Conservation (phyloP, 306 rosid species). For the Trichosanthes truncata region DNA sequence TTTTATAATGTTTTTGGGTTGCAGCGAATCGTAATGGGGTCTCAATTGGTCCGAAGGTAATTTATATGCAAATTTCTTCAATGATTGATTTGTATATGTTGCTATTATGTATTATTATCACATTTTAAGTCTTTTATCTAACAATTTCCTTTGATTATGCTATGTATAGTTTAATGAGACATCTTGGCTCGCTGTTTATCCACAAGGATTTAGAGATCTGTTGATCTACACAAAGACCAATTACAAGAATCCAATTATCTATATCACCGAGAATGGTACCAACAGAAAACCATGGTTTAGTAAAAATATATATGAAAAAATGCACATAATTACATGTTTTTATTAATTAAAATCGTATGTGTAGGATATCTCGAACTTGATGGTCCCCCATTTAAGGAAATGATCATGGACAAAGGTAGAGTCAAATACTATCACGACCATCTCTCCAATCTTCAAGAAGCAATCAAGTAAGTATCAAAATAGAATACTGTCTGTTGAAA, state of each 20-base stretch:
- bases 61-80: background rate
- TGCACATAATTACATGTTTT: background rate
- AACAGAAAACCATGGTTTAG: background rate
- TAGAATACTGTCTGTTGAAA: no score
- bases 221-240: background rate
- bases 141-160: background rate
- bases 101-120: no score
- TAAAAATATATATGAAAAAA: background rate
- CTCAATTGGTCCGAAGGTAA: slow-evolving; percentile 25
- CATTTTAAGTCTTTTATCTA: background rate
- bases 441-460: background rate
- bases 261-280: background rate
- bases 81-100: background rate
- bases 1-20: background rate
- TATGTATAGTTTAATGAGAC: background rate
- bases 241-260: background rate
- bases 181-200: slow-evolving; percentile 20
- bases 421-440: background rate
- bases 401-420: background rate
- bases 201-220: background rate
- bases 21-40: slow-evolving; percentile 28
- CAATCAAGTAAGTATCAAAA: background rate
- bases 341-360: background rate
- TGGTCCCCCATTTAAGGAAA: background rate
- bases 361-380: background rate